Evolutionary conservation across 306 rosid species (phyloP).

Genomic region (Cyamopsis tetragonoloba): DNA sequence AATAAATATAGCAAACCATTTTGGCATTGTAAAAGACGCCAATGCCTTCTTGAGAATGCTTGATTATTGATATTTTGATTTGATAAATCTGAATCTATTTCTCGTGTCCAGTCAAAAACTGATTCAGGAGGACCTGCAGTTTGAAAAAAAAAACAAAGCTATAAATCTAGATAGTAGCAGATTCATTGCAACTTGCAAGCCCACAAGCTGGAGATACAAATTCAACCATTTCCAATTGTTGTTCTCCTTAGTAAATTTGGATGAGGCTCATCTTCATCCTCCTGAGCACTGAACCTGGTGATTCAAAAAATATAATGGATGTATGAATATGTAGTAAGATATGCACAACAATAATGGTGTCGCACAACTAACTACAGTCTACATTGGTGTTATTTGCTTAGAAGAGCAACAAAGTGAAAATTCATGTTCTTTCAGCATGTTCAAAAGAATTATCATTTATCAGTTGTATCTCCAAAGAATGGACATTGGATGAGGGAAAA

Average conservation of each 20-base stretch:
- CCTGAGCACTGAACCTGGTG: conserved; percentile 88
- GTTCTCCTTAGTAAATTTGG: conserved; percentile 77
- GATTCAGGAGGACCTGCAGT: conserved; percentile 91
- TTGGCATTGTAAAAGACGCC: conserved; percentile 99
- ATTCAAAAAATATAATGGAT: neutral
- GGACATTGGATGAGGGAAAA: conserved; percentile 18
- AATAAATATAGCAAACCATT: conserved; percentile 47
- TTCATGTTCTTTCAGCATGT: neutral
- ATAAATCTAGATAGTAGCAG: conserved; percentile 23
- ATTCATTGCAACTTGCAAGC: conserved; percentile 20
- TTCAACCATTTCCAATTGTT: conserved; percentile 87
- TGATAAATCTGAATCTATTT: conserved; percentile 75
- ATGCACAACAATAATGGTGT: neutral
- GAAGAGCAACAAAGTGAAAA: conserved; percentile 12
- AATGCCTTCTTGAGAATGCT: conserved; percentile 90
- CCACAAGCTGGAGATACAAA: conserved; percentile 24
- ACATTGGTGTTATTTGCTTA: neutral
- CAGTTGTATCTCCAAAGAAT: conserved; percentile 23
- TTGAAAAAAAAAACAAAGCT: conserved; percentile 16
- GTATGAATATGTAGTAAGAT: conserved; percentile 12
- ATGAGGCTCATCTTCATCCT: conserved; percentile 87
- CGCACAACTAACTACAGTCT: conserved; percentile 4
- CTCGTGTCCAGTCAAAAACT: conserved; percentile 86
- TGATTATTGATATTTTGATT: conserved; percentile 75
- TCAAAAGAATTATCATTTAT: conserved; percentile 12